Evolutionary conservation across 768 basidiomycete species (phyloP).

Genomic region (Imleria badia): DNA sequence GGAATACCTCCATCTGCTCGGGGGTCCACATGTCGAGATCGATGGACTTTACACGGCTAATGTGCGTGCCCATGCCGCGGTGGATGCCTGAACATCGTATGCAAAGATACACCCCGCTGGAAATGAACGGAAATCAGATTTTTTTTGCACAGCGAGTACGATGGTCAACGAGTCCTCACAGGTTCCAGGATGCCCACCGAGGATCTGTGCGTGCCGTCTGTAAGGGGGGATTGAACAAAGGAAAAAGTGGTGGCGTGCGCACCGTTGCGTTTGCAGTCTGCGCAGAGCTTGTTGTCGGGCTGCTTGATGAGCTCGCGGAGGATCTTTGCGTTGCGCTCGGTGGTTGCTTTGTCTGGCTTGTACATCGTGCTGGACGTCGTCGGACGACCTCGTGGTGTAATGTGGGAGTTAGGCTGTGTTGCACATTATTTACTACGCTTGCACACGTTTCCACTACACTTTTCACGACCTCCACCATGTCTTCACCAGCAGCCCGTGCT

Average conservation of each 20-base stretch:
- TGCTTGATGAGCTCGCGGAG: constrained; percentile 86
- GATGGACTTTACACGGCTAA: constrained; percentile 95
- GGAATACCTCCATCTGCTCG: constrained; percentile 87
- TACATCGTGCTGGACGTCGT: constrained; percentile 32
- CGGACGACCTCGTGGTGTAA: neutral
- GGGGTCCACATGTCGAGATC: constrained; percentile 98
- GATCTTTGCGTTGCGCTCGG: constrained; percentile 72
- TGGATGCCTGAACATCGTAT: constrained; percentile 98
- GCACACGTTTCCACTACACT: constrained; percentile 7
- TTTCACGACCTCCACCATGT: constrained; percentile 21
- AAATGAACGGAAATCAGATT: constrained; percentile 4
- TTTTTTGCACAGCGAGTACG: neutral
- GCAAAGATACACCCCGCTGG: constrained; percentile 89
- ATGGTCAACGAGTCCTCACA: constrained; percentile 48
- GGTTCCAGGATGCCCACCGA: constrained; percentile 97
- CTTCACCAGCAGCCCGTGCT: constrained; percentile 64
- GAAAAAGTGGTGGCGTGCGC: constrained; percentile 23
- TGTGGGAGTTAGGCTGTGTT: neutral
- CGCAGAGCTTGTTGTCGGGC: constrained; percentile 92
- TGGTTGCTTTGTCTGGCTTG: constrained; percentile 80
- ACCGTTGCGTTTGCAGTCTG: constrained; percentile 98
- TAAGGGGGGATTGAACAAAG: neutral
- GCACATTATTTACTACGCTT: neutral
- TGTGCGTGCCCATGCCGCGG: constrained; percentile 97
- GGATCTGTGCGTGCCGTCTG: constrained; percentile 58